A percentile compares a stretch with the other conserved stretches of the same genome.
phyloP scores from a whole-genome alignment of 176 grass and related monocot species.

The Triticum aestivum region DNA sequence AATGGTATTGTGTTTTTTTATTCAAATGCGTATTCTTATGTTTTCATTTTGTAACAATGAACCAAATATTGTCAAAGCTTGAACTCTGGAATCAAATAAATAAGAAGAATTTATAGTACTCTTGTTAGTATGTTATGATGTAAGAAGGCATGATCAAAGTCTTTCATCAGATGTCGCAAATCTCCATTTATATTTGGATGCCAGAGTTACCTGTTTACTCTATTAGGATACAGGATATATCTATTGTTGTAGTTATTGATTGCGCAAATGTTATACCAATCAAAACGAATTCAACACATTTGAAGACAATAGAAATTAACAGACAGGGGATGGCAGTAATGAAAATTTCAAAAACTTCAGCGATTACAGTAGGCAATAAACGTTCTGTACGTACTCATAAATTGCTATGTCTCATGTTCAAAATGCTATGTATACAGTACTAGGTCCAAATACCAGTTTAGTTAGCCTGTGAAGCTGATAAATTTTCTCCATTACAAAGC shows the following conservation, averaged over 20 bases:
- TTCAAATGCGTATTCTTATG: background rate
- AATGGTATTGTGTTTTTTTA: background rate
- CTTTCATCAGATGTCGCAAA: background rate
- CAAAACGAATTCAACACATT: background rate
- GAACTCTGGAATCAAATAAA: background rate
- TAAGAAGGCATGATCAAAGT: background rate
- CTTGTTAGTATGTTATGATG: background rate
- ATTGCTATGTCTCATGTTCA: background rate
- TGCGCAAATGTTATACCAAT: background rate
- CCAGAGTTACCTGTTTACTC: background rate
- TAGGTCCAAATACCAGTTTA: conserved; percentile 26
- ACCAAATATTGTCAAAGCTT: background rate
- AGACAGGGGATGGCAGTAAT: background rate
- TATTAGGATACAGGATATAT: background rate
- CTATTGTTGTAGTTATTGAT: background rate
- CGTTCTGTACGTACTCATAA: background rate
- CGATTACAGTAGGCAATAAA: background rate
- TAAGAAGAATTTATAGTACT: background rate
- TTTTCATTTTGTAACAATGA: too few relatives aligned
- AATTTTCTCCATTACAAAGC: conserved; percentile 75
- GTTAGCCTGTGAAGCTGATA: conserved; percentile 70
- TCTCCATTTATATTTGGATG: background rate
- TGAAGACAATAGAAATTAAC: background rate
- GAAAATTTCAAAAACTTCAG: background rate
- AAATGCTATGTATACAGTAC: background rate